Percentiles rank a stretch among this genome's conserved stretches.
phyloP scores from a whole-genome alignment of 2,329 filamentous ascomycete genomes.

The Chrysoporthe austroafricana region DNA sequence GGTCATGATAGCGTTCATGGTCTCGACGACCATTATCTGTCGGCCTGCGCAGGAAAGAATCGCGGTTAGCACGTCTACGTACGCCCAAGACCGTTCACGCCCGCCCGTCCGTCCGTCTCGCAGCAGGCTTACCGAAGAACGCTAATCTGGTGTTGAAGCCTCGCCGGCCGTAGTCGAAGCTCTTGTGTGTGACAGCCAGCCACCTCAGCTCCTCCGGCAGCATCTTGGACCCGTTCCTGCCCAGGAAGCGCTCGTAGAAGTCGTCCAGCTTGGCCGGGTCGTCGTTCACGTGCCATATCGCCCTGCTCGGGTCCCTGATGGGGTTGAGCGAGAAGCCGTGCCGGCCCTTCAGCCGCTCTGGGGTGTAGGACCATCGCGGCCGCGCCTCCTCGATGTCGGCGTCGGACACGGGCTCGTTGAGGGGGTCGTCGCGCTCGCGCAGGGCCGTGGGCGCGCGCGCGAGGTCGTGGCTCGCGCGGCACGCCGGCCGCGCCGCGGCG shows the following conservation, averaged over 20 bases:
- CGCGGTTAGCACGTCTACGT: not conserved
- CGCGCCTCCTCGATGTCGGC: slow-evolving; percentile 28
- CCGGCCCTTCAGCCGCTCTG: slow-evolving; percentile 69
- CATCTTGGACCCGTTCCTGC: slow-evolving; percentile 70
- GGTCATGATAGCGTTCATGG: slow-evolving; percentile 35
- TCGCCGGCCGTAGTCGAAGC: slow-evolving; percentile 91
- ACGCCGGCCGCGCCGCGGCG: slow-evolving; percentile 23
- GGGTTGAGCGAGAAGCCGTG: slow-evolving; percentile 59
- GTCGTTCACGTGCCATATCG: slow-evolving; percentile 71
- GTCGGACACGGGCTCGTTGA: slow-evolving; percentile 27
- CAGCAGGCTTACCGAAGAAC: slow-evolving; percentile 69
- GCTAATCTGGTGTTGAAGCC: slow-evolving; percentile 93
- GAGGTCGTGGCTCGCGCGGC: slow-evolving; percentile 21
- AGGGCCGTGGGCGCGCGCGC: slow-evolving; percentile 24
- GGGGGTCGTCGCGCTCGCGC: slow-evolving; percentile 23
- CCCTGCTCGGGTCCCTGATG: slow-evolving; percentile 56
- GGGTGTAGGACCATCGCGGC: slow-evolving; percentile 74
- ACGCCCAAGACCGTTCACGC: not conserved
- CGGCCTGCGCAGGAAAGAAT: slow-evolving; percentile 29
- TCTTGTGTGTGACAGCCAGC: slow-evolving; percentile 97
- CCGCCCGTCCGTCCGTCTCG: not conserved
- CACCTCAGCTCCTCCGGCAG: slow-evolving; percentile 93
- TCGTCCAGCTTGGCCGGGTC: slow-evolving; percentile 74
- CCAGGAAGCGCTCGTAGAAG: slow-evolving; percentile 78
- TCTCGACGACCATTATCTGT: slow-evolving; percentile 35